Base-by-base conservation (phyloP, 257 asterid species). In the Nicotiana tomentosiformis region DNA sequence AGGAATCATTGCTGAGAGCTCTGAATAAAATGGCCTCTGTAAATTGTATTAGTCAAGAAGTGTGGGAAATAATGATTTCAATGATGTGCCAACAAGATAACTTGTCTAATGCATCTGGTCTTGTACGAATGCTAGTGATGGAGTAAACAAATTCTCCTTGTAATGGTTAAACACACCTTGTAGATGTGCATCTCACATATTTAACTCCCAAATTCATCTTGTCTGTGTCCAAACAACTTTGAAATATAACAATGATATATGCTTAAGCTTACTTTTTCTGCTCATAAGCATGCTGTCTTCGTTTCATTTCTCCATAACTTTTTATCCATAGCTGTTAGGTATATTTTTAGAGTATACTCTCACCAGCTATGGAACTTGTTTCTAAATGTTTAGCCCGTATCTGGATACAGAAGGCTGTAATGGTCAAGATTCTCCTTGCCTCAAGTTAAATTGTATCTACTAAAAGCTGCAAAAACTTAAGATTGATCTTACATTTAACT, bases 31-130 rank as follows among this genome's bases (percentile, higher is more conserved):
- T 89, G 90, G 91, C 88, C 11, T 87, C 89, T 83, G 90, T 84
- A 81, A 90, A 87, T 80, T 82, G 88, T 66, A 74, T 89, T 64
- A 93, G 92, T 88, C 65, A 85, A 79, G 89, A 84, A 77, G 78
- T 84, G 10, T 94, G 98, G 98, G 83, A 88, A 81, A 83, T 84
- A 10, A 66, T 88, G 70, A 84, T 86, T 69, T 88, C 87, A 79
- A 60, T 88, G 80, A 92, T 88, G 77, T 89, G 88, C 82, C 81
- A 68, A 67, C 72, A 66, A 77, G 82, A 83, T 76, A 39, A 64
- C 43, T 83, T 77, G 76, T 85, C 87, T n/a, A 86, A 84, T 77
- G 81, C 88, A 65, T 56, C 11, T 62, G 84, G 84, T 83, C 81
- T 90, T 80, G 85, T 91, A 56, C 80, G 86, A 83, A 66, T 62